Percentiles rank a stretch among this genome's conserved stretches.
phyloP scores from a whole-genome alignment of 2,329 filamentous ascomycete genomes.

The Aspergillus persii region DNA sequence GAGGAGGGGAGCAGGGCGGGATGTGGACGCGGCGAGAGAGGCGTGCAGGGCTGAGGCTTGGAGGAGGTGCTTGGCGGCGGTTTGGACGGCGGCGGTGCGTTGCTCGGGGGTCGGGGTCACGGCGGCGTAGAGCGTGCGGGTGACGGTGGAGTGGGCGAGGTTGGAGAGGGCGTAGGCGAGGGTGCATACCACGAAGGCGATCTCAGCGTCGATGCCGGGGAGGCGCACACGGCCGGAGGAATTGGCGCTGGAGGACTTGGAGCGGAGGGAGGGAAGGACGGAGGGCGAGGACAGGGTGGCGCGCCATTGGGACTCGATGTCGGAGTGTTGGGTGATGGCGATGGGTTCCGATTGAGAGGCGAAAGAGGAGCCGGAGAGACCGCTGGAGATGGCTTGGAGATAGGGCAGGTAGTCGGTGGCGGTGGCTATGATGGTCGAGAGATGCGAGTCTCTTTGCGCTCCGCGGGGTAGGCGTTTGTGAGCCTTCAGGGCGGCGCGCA shows the following conservation, averaged over 20 bases:
- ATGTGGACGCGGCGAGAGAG: conserved; percentile 61
- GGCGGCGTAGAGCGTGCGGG: conserved; percentile 66
- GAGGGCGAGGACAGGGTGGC: conserved; percentile 67
- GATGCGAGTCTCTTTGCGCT: conserved; percentile 65
- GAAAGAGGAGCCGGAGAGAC: conserved; percentile 58
- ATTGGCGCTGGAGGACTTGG: conserved; percentile 9
- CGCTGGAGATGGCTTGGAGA: conserved; percentile 72
- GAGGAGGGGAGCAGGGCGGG: conserved; percentile 20
- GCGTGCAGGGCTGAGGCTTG: conserved; percentile 76
- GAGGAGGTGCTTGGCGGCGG: conserved; percentile 74
- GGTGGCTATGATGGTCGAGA: conserved; percentile 67
- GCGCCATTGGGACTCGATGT: conserved; percentile 75
- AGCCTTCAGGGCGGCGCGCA: conserved; percentile 80
- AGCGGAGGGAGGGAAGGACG: conserved; percentile 30
- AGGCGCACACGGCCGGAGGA: conserved; percentile 67
- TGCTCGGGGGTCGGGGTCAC: conserved; percentile 64
- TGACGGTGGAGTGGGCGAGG: conserved; percentile 68
- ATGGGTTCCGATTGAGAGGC: conserved; percentile 53
- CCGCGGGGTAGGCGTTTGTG: conserved; percentile 78
- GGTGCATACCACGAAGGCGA: conserved; percentile 74
- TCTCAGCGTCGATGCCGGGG: conserved; percentile 74
- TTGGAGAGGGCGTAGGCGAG: conserved; percentile 72
- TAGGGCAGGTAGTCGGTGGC: conserved; percentile 80
- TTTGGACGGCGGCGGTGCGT: conserved; percentile 66
- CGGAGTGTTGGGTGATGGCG: conserved; percentile 64